Evolutionary conservation across 108 stramenopile species (phyloP).

Genomic region (Mayamaea pseudoterrestris): DNA sequence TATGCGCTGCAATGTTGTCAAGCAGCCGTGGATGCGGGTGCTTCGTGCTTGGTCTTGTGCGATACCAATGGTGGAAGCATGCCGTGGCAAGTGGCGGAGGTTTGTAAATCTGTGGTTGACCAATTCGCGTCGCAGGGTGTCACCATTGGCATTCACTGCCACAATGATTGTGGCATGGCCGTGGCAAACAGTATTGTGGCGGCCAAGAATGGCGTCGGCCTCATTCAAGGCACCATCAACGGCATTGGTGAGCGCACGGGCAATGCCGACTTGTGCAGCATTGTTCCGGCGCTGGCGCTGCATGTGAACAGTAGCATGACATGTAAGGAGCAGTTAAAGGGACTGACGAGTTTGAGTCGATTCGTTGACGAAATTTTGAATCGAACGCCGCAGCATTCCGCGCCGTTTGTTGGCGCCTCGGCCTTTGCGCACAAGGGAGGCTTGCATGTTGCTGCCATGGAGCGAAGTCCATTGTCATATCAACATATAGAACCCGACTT

Average conservation of each 20-base stretch:
- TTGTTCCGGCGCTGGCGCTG: constrained; percentile 72
- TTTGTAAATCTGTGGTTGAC: constrained; percentile 29
- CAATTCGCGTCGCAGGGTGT: constrained; percentile 18
- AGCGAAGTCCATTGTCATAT: constrained; percentile 68
- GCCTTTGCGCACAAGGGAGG: constrained; percentile 97
- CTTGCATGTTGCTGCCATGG: constrained; percentile 86
- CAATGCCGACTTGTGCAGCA: constrained; percentile 85
- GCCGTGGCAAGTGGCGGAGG: constrained; percentile 76
- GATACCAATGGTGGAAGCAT: constrained; percentile 92
- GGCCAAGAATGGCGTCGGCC: constrained; percentile 61
- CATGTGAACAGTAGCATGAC: constrained; percentile 49
- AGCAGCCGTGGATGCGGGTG: constrained; percentile 76
- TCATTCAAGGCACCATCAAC: constrained; percentile 89
- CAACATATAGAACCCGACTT: constrained; percentile 79
- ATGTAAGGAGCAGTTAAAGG: constrained; percentile 41
- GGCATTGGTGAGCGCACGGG: constrained; percentile 90
- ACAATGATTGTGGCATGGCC: constrained; percentile 91
- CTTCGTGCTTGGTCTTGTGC: constrained; percentile 79
- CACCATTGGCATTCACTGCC: constrained; percentile 82
- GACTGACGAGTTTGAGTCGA: constrained; percentile 69
- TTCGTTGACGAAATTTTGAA: constrained; percentile 87
- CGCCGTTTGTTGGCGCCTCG: constrained; percentile 79
- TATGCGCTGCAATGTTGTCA: constrained; percentile 63
- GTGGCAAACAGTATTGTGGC: constrained; percentile 82
- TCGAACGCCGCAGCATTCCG: constrained; percentile 41